These are phyloP conservation scores for Colletotrichum tropicale DNA, from an alignment of 2,329 filamentous ascomycete genomes.

Conservation along the genomic window DNA sequence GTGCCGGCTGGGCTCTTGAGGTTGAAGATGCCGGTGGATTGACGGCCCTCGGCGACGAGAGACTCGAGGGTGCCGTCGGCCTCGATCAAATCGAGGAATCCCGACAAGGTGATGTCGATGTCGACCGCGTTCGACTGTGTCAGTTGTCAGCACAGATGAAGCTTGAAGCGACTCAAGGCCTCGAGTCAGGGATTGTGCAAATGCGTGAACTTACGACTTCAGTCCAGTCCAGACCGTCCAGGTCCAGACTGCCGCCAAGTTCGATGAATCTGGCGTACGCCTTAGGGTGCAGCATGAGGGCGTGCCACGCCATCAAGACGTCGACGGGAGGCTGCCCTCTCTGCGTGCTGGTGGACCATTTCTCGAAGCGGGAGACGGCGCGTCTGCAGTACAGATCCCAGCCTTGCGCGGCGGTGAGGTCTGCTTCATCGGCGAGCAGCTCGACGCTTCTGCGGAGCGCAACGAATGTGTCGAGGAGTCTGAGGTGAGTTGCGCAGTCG, in stretches of 20 bases:
- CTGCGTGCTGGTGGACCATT: not conserved
- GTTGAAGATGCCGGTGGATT: slow-evolving; percentile 13
- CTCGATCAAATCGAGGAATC: not conserved
- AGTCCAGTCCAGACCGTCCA: slow-evolving; percentile 8
- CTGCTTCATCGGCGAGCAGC: slow-evolving; percentile 14
- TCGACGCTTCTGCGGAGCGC: slow-evolving; percentile 45
- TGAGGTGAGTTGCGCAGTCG: slow-evolving; percentile 61
- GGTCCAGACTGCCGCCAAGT: not conserved
- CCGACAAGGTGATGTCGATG: not conserved
- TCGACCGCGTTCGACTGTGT: not conserved
- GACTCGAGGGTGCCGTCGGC: not conserved
- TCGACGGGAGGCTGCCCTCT: slow-evolving; percentile 28
- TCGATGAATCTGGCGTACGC: slow-evolving; percentile 9
- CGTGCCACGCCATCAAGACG: slow-evolving; percentile 41
- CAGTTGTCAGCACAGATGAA: not conserved
- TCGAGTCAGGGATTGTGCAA: not conserved
- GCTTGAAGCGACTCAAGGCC: not conserved
- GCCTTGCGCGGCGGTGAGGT: slow-evolving; percentile 16
- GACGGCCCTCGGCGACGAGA: not conserved
- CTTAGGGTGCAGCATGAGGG: slow-evolving; percentile 36
- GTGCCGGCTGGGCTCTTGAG: slow-evolving; percentile 12
- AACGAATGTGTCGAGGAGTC: slow-evolving; percentile 62
- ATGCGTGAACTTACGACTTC: not conserved
- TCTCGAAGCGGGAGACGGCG: slow-evolving; percentile 28
- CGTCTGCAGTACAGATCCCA: slow-evolving; percentile 30